Percentiles rank a stretch among this genome's conserved stretches.
phyloP scores from a whole-genome alignment of 1,139 yeast genomes.

The Scheffersomyces cryptocercus region DNA sequence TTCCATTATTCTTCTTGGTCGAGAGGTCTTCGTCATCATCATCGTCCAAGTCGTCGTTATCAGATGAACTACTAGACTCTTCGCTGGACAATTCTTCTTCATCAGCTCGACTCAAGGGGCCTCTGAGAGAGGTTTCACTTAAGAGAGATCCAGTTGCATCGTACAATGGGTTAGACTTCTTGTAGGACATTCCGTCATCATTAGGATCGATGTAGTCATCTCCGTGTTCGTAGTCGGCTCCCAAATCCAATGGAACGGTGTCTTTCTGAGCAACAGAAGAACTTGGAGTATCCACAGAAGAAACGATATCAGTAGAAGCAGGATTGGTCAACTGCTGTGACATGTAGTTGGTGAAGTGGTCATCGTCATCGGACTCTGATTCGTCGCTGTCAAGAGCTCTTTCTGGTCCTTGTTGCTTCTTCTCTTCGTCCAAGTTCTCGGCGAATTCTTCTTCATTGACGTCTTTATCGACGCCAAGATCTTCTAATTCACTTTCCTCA shows the following conservation, averaged over 20 bases:
- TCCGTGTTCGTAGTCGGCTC: conserved; percentile 32
- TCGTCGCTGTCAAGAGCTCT: conserved; percentile 20
- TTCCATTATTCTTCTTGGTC: conserved; percentile 17
- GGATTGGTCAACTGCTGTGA: conserved; percentile 73
- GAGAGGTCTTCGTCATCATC: conserved; percentile 21
- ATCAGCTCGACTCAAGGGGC: conserved; percentile 4
- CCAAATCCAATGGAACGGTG: not conserved
- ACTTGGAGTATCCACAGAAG: conserved; percentile 11
- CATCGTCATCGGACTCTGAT: conserved; percentile 28
- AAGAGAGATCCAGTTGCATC: conserved; percentile 41
- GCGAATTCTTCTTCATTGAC: conserved; percentile 6
- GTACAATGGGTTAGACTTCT: conserved; percentile 63
- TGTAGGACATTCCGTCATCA: conserved; percentile 77
- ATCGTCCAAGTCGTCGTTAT: conserved; percentile 29
- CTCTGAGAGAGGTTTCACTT: conserved; percentile 9
- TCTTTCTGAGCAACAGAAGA: not conserved
- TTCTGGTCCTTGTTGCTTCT: conserved; percentile 10
- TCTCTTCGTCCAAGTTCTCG: conserved; percentile 20
- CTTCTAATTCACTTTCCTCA: conserved; percentile 22
- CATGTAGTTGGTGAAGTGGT: conserved; percentile 74
- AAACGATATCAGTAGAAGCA: conserved; percentile 57
- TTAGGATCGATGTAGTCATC: conserved; percentile 79
- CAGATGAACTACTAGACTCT: conserved; percentile 31
- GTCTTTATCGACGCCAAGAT: conserved; percentile 36
- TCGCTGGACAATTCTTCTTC: conserved; percentile 31